A percentile compares a stretch with the other conserved stretches of the same genome.
phyloP scores from a whole-genome alignment of 306 rosid genomes.

The Vigna mungo region DNA sequence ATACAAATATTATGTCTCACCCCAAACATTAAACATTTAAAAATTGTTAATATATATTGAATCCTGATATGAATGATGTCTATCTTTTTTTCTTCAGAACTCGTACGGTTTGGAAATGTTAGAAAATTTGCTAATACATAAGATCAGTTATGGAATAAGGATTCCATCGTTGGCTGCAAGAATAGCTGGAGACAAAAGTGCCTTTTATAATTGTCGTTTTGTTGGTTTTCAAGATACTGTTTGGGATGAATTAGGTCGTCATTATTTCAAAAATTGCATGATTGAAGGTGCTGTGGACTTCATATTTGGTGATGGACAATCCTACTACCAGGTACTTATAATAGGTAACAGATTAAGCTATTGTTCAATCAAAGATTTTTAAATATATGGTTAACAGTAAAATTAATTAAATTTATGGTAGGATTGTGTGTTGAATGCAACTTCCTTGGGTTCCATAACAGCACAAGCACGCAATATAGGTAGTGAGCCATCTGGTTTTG shows the following conservation, averaged over 20 bases:
- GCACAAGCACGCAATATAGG: constrained; percentile 43
- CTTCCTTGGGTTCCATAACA: constrained; percentile 43
- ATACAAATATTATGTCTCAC: too few species aligned
- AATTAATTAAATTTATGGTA: not conserved
- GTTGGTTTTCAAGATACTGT: constrained; percentile 57
- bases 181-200: constrained; percentile 1
- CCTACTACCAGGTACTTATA: constrained; percentile 50
- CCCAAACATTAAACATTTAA: too few species aligned
- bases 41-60: too few species aligned
- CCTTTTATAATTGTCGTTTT: not conserved
- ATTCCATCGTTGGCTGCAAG: constrained; percentile 47
- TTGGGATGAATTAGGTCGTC: constrained; percentile 58
- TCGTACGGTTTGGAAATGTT: not conserved
- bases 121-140: not conserved
- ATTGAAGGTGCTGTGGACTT: constrained; percentile 59
- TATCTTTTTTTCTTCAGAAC: constrained; percentile 7
- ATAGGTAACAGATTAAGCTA: too few species aligned
- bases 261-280: constrained; percentile 47
- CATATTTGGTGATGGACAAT: constrained; percentile 57
- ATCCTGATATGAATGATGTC: too few species aligned
- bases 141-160: not conserved
- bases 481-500: constrained; percentile 49
- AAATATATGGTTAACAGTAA: not conserved
- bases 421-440: constrained; percentile 43
- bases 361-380: too few species aligned